Conservation (phyloP, 768 basidiomycete species). For the Boletus barrowsii region DNA sequence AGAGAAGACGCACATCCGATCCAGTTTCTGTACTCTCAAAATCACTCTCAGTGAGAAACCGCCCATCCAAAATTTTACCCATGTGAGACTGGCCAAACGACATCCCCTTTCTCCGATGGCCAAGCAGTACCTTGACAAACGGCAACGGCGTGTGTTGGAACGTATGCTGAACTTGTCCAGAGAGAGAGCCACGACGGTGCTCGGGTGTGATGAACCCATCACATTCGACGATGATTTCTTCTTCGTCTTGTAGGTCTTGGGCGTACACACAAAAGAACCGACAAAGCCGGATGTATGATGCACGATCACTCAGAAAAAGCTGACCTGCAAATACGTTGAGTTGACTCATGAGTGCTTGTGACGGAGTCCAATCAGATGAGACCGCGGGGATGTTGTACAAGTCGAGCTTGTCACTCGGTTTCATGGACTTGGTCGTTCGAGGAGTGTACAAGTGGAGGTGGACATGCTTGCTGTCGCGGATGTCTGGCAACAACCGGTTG, state of each 20-base stretch:
- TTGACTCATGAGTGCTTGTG: constrained; percentile 24
- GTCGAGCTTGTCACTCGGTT: too few relatives aligned
- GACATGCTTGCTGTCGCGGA: too few relatives aligned
- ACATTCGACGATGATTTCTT: constrained; percentile 26
- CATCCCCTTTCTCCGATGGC: constrained; percentile 38
- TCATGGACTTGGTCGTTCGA: too few relatives aligned
- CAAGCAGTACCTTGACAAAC: constrained; percentile 32
- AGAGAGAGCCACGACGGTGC: background rate
- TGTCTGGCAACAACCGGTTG: too few relatives aligned
- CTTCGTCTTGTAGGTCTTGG: constrained; percentile 43
- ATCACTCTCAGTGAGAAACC: constrained; percentile 24
- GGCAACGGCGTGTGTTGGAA: constrained; percentile 13
- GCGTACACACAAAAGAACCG: constrained; percentile 37
- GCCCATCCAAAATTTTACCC: constrained; percentile 37
- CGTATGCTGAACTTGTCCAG: background rate
- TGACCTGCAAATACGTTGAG: constrained; percentile 47
- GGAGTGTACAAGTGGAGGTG: too few relatives aligned
- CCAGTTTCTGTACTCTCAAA: constrained; percentile 10
- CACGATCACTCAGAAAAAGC: constrained; percentile 37
- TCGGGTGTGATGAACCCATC: constrained; percentile 21
- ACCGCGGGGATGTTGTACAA: constrained; percentile 23
- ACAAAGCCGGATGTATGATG: constrained; percentile 35
- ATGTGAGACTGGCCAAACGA: constrained; percentile 37
- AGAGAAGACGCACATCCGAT: too few relatives aligned
- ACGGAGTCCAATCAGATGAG: constrained; percentile 13